Base-by-base conservation (phyloP, 2,329 filamentous ascomycete genomes). In the Colletotrichum navitas region DNA sequence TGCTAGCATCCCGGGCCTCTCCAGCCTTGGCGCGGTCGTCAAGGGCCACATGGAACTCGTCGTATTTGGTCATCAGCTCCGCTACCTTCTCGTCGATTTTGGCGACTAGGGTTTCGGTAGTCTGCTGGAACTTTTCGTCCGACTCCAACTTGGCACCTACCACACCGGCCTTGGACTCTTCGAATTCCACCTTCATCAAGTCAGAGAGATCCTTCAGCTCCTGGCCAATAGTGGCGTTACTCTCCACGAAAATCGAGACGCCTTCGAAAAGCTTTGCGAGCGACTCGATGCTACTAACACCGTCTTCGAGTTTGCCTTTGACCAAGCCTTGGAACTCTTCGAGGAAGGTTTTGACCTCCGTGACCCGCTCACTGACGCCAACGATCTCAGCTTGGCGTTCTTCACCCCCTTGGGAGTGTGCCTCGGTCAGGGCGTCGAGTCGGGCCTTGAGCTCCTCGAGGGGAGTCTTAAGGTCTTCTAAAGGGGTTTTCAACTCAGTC, bases 311-410 rank as follows among this genome's bases (percentile, higher is more conserved):
- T 78, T 93, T 95, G 60, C 87, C 87, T 79, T 93, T 92, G 56
- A 97, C 85, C 52, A 94, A 88, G 43, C 91, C 89, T 71, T 94
- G 93, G 76, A 98, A 89, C 63, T 94, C 93, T 68, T 93, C 90
- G 1, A 98, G 85, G 76, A 94, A 90, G 0, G 84, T 83, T 83
- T 94, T 95, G 77, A 97, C 90, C 76, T 94, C 94, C 1, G 89
- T 88, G 21, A 98, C 92, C 68, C 92, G 91, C 72, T 95, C 92
- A 18, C 92, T 88, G 32, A 97, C 89, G 18, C 90, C 91, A 29
- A 92, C 91, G 65, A 94, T 94, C 79, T 98, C 95, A 55, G 92
- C 89, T 77, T 95, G 94, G 34, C 94, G 92, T 71, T 95, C 92
- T 64, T 96, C 94, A 56, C 96, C 92, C 0, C 92, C 92, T 81